Base-by-base conservation (phyloP, 106 monocot species). In the Posidonia australis region DNA sequence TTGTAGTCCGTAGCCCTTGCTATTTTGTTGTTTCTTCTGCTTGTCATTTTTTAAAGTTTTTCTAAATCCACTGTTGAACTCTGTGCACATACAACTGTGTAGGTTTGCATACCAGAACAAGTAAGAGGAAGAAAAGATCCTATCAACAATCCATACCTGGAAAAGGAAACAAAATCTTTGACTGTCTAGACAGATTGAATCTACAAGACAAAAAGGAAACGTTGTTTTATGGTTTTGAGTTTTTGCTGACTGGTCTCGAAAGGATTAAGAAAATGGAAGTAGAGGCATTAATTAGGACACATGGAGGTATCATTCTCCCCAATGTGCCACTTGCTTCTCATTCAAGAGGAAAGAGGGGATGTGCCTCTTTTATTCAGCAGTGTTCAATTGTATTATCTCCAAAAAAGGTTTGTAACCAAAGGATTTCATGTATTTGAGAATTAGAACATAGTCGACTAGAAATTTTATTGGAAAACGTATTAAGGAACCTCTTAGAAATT, bases 211-310 rank as follows among this genome's bases (percentile, higher is more conserved):
- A 51, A 60, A 75, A 75, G 64, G 70, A 32, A 57, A 68, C 75
- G 61, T 58, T 84, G 36, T 80, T 92, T 71, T 72, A 74, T 64
- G 82, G 87, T 64, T 63, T 92, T 44, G 77, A 92, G 48, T 92
- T 92, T 87, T 60, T 92, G 16, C 68, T 92, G 63, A 92, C 87
- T 77, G 92, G 92, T 53, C 79, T 84, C 76, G 65, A 77, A 58
- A 74, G 66, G 49, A 58, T 61, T 25, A 87, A 79, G 62, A 65
- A 82, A 69, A 84, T 68, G 56, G 78, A 87, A 77, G 47, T 92
- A 41, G 77, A 84, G 57, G 49, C 27, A 28, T 60, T 87, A 56
- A 78, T 92, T 32, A 77, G 80, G 67, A 72, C 53, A 68, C 70
- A 62, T 82, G 87, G 92, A 32, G 92, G 92, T 36, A 65, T 70